Percentiles rank a stretch among this genome's conserved stretches.
Conservation (phyloP, 306 rosid species). For the Cucumis sativus region DNA sequence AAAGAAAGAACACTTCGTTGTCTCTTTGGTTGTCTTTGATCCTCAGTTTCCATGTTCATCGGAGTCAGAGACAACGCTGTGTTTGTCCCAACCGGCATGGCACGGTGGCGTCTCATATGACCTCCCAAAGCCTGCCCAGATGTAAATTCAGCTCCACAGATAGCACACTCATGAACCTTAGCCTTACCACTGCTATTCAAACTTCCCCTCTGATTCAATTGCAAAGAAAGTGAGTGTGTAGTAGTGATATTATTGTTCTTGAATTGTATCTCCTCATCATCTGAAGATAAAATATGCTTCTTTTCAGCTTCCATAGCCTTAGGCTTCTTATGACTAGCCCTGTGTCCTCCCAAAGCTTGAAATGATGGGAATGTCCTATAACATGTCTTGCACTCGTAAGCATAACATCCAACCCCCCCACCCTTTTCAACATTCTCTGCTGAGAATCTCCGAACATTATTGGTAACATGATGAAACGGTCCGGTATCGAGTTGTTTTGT, state of each 20-base stretch:
- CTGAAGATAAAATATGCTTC: slow-evolving; percentile 8
- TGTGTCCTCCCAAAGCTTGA: slow-evolving; percentile 85
- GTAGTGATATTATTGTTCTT: not conserved
- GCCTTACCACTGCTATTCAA: slow-evolving; percentile 5
- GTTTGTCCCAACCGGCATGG: slow-evolving; percentile 22
- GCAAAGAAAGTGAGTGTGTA: slow-evolving; percentile 29
- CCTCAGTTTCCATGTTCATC: slow-evolving; percentile 27
- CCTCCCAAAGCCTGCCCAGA: slow-evolving; percentile 97
- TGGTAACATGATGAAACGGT: not conserved
- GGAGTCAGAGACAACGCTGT: slow-evolving; percentile 43
- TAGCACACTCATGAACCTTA: slow-evolving; percentile 80
- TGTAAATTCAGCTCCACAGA: slow-evolving; percentile 83
- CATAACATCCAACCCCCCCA: slow-evolving; percentile 2
- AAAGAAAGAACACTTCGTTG: slow-evolving; percentile 35
- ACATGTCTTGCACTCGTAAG: slow-evolving; percentile 81
- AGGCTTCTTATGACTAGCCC: slow-evolving; percentile 89
- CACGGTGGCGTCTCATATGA: slow-evolving; percentile 84
- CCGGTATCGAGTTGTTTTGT: not conserved
- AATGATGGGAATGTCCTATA: slow-evolving; percentile 71
- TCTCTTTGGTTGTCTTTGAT: slow-evolving; percentile 26
- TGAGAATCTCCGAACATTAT: not conserved
- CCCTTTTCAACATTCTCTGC: not conserved
- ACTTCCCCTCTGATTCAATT: slow-evolving; percentile 31
- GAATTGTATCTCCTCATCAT: slow-evolving; percentile 13
- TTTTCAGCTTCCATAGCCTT: slow-evolving; percentile 17